Base-by-base conservation (phyloP, 2,329 filamentous ascomycete genomes). In the Sporothrix globosa region DNA sequence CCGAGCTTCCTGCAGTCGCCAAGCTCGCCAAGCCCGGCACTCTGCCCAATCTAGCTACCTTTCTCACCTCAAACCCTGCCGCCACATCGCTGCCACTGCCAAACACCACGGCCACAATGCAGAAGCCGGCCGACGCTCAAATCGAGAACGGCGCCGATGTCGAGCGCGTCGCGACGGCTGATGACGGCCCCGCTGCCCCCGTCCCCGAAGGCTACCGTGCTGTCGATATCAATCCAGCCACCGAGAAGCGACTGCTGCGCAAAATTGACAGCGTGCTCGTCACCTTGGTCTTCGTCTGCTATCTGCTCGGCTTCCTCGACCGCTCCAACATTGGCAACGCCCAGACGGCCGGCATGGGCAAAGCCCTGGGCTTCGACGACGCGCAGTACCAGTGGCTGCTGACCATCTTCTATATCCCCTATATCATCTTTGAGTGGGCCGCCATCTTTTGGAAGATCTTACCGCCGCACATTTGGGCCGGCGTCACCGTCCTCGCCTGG, bases 391-490 rank as follows among this genome's bases (percentile, higher is more conserved):
- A 81, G 77, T 83, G 81, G 81, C 76, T 82, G 30, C 76, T 83
- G 46, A 82, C 80, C 27, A 82, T 83, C 56, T 82, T 82, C 69
- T 83, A 82, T 72, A 82, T 82, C 54, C 80, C 80, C 0, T 82
- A 82, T 69, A 82, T 82, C 41, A 30, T 82, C 63, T 82, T 82
- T 68, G 81, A 83, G 74, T 81, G 78, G 78, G 72, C 75, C n/a
- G 80, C 80, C 44, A 73, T 82, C 54, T 80, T 81, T 78, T 82
- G 81, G 81, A 82, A 82, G 73, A 74, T 79, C 6, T 61, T 81
- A 1, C 81, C 80, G 27, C 81, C 77, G 76, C 75, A 78, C 60
- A 74, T 76, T 2, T 78, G 77, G 77, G 77, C 76, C 3, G 71
- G 69, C 14, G 67, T 58, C 4, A 76, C 74, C 2, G 74, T 78